Base-by-base conservation (phyloP, 148 eudicot species). In the Bassia scoparia region DNA sequence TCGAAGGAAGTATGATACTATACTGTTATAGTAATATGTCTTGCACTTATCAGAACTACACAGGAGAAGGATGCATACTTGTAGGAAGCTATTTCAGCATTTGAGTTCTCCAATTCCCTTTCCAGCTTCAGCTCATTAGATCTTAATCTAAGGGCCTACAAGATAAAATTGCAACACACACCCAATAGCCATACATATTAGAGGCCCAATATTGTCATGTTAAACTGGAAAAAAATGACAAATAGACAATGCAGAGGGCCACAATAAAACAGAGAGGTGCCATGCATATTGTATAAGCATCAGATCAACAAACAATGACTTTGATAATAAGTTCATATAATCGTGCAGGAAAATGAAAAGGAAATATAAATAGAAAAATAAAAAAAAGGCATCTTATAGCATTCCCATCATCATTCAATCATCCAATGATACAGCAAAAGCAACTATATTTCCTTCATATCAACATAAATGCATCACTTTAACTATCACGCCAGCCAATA, bases 91-190 rank as follows among this genome's bases (percentile, higher is more conserved):
- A 89, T 75, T 83, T 91, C 97, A 53, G 91, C 85, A 82, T 79
- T 79, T n/a, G 86, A 76, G 74, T 84, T 84, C 83, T 88, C 93
- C 88, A 94, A 85, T 73, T 86, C 91, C 79, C 92, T 84, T 88
- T 89, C 96, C 85, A 91, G 75, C 87, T 91, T 94, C 70, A 94
- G 86, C 81, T 94, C 98, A 81, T 82, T 88, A 38, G 97, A 94
- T 81, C 97, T 87, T 81, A 95, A 78, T 78, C 96, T 86, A 61
- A 92, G 88, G 75, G 91, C 90, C 99, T 95, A 81, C 80, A 81
- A 34, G 48, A 74, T 52, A 21, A 38, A 73, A 21, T 52, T 27
- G 63, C 18, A 41, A 70, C 33, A 62, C n/a, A 63, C 30, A 66
- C 58, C n/a, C n/a, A 80, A 66, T 43, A 65, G 44, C 21, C 21